These are phyloP conservation scores for Penicillium argentinense DNA, from an alignment of 495 filamentous ascomycete species.

Conservation along the genomic window DNA sequence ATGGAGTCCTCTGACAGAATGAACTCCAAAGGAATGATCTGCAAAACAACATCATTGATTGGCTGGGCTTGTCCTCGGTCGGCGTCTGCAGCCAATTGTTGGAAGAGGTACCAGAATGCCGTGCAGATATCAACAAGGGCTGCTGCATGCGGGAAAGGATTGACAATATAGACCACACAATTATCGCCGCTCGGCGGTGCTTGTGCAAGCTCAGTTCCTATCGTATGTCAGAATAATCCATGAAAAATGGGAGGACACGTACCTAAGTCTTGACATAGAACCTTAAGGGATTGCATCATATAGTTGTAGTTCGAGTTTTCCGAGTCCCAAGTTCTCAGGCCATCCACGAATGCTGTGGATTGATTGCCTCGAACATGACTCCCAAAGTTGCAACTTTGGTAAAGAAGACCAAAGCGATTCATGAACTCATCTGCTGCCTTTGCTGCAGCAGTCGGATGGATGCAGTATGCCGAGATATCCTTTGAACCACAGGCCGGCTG, in stretches of 20 bases:
- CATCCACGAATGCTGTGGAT: slow-evolving; percentile 52
- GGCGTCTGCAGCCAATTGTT: slow-evolving; percentile 58
- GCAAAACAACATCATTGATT: slow-evolving; percentile 72
- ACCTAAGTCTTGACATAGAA: slow-evolving; percentile 46
- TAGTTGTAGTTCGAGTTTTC: slow-evolving; percentile 32
- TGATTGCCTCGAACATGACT: slow-evolving; percentile 59
- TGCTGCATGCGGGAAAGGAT: slow-evolving; percentile 64
- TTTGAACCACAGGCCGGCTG: slow-evolving; percentile 76
- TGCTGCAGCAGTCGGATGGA: slow-evolving; percentile 64
- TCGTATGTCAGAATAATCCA: slow-evolving; percentile 20
- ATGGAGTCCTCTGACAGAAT: slow-evolving; percentile 65
- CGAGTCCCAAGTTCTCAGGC: slow-evolving; percentile 56
- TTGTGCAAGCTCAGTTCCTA: slow-evolving; percentile 45
- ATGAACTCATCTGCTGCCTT: slow-evolving; percentile 68
- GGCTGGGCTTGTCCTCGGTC: slow-evolving; percentile 50
- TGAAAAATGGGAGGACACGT: slow-evolving; percentile 16
- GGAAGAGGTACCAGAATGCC: slow-evolving; percentile 73
- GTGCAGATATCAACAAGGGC: slow-evolving; percentile 74
- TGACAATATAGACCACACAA: slow-evolving; percentile 84
- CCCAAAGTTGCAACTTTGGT: slow-evolving; percentile 79
- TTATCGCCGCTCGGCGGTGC: slow-evolving; percentile 53
- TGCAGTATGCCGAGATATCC: slow-evolving; percentile 73
- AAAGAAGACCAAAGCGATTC: slow-evolving; percentile 66
- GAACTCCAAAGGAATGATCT: slow-evolving; percentile 74
- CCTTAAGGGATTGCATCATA: slow-evolving; percentile 37